Evolutionary conservation across 306 rosid species (phyloP), one percentile per base, ranked within the genome.

Genomic region (Corylus americana): DNA sequence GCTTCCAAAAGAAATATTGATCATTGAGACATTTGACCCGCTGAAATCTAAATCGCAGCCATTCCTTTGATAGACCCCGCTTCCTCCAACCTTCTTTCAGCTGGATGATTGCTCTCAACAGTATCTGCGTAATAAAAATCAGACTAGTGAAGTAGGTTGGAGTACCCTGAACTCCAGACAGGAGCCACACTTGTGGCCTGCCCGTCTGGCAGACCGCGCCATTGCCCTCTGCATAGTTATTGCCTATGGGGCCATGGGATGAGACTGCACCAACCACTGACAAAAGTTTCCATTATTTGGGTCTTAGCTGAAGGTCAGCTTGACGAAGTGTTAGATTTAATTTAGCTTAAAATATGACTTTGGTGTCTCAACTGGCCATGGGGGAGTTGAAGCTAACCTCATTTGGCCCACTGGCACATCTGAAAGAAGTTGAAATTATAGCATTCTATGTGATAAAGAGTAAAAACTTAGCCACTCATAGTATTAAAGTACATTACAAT

Each of bases 121-220:
- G 8, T 50, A 51, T 31, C 48, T 62, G 25, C 6, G 8, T 12
- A 13, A 18, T 57, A 31, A 25, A 74, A 57, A 31, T 54, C 13
- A 42, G 64, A 49, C 58, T 50, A 37, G 67, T 51, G 17, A 76
- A 55, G 70, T 70, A 2, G 70, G 73, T 68, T 47, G 70, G 64
- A 81, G 78, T 78, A 53, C 75, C 83, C 85, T 47, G 78, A 29
- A 13, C 59, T 45, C 48, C 49, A 42, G 85, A 78, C 88, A 85
- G 78, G 85, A 55, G 67, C 71, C 85, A 74, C 59, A 22, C 78
- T 78, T 81, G 85, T 74, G 88, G 83, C 58, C 78, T 85, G 82
- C 31, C 77, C 7, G 54, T 54, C 63, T 14, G 75, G 76, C 83
- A 81, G 64, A 22, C 58, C 67, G 9, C 70, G 29, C n/a, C 10